These are phyloP conservation scores for Echites panduratus DNA, from an alignment of 257 asterid genomes.

Conservation along the genomic window DNA sequence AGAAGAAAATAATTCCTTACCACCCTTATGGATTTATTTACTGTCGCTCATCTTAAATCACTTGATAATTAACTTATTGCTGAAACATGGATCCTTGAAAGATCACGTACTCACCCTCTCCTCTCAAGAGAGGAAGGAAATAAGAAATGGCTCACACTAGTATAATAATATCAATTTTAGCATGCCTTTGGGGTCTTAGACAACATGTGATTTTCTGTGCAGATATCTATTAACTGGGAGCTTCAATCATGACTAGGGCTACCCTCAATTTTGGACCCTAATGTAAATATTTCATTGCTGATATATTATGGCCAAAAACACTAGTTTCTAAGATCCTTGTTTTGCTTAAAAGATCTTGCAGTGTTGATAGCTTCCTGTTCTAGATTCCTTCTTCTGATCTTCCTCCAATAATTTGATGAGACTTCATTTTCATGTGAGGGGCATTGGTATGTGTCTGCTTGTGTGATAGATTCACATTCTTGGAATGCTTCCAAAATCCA, in stretches of 20 bases:
- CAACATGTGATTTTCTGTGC: no score
- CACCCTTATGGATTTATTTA: not conserved
- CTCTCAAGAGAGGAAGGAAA: not conserved
- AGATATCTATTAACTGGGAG: not conserved
- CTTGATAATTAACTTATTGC: not conserved
- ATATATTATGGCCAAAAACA: not conserved
- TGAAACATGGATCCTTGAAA: not conserved
- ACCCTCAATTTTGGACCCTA: not conserved
- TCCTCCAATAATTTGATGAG: not conserved
- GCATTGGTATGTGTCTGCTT: not conserved
- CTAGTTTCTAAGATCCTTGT: not conserved
- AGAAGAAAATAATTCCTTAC: not conserved
- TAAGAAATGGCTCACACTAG: not conserved
- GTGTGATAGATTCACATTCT: not conserved
- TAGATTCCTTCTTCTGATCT: not conserved
- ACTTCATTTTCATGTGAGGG: not conserved
- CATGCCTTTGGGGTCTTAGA: not conserved
- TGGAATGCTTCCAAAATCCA: not conserved
- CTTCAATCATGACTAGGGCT: not conserved
- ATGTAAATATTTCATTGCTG: not conserved
- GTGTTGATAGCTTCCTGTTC: not conserved
- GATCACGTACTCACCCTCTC: not conserved
- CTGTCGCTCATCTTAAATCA: not conserved
- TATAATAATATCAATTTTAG: not conserved
- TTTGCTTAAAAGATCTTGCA: not conserved